Evolutionary conservation across 2,329 filamentous ascomycete genomes (phyloP), one percentile per base, ranked within the genome.

Genomic region (Scleromitrula shiraiana): DNA sequence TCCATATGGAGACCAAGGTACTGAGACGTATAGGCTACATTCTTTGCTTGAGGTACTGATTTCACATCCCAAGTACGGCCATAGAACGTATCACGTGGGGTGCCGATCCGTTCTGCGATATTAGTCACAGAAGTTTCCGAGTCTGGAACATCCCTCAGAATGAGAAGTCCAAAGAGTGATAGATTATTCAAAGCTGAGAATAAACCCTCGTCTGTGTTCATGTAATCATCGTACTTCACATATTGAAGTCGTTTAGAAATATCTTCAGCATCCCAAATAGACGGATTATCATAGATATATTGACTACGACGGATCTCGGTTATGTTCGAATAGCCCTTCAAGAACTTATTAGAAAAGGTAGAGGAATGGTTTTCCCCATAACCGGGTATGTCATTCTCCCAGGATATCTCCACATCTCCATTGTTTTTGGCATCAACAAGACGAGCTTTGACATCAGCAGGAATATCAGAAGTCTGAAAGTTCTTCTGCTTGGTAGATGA

Each of bases 1-100:
- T 97, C 93, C 78, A 95, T 93, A 68, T 98, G 93, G 40, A 96
- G 81, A 14, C 86, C 87, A 1, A 97, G 79, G 60, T 82, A 83
- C 41, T 83, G 76, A 60, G 77, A 83, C 1, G 91, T 96, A 68
- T 97, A 89, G 8, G 93, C 91, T 4, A 96, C 86, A 63, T 97
- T 97, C 62, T 91, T 89, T 20, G 90, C 88, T 47, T 87, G 66
- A 1, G 85, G 83, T 45, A 94, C 84, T 3, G 83, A 88, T 46
- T 81, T 78, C 10, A 97, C 91, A 65, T 96, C 85, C 81, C 90
- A 97, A 0, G 88, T 95, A 57, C 76, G 73, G 35, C 93, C 93
- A 65, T 97, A 97, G 63, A 97, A 93, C 7, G 90, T 93, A 58
- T 88, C 82, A 60, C 88, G 85, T 22, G 96, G 69, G 27, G 78